Base-by-base conservation (phyloP, 768 basidiomycete genomes). In the Boletus reticulatus region DNA sequence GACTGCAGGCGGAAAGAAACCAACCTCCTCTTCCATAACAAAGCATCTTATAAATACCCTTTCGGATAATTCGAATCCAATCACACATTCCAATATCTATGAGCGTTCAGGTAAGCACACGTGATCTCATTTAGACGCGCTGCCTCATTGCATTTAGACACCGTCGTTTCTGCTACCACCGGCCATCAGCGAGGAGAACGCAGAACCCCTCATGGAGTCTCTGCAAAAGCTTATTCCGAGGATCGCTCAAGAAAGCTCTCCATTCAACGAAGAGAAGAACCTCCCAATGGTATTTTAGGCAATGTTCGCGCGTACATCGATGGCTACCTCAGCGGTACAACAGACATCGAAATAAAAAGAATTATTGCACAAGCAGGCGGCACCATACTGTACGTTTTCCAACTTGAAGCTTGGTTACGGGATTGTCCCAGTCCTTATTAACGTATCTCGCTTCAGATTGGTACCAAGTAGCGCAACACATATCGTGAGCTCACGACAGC, bases 321-420 rank as follows among this genome's bases (percentile, higher is more conserved):
- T 61, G 91, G 88, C 1, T 89, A 83, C 63, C 73, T 90, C 55
- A 76, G 76, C 31, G 78, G 79, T 43, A 89, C 88, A 20, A 93
- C 89, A 2, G 89, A 92, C 65, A 80, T 87, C 48, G 89, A 93
- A 70, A 84, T 94, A 76, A 92, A 84, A 72, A 75, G 81, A 60
- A 73, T 85, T 14, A 76, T 93, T 10, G 67, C 75, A n/a, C 72
- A 79, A 42, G 85, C 84, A 44, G 92, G 92, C 2, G 92, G 90
- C 3, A 73, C 73, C 37, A 73, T 83, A 8, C 56, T 84, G 92
- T 92, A 76, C 63, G 76, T 73, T n/a, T 29, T 31, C 43, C 10
- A 14, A 3, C 31, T 8, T 44, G 22, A 42, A 16, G 37, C 16
- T 45, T 50, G 3, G 8, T 36, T 20, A 19, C 24, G 6, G 17